Evolutionary conservation across 257 asterid genomes (phyloP).

Genomic region (Perilla frutescens): DNA sequence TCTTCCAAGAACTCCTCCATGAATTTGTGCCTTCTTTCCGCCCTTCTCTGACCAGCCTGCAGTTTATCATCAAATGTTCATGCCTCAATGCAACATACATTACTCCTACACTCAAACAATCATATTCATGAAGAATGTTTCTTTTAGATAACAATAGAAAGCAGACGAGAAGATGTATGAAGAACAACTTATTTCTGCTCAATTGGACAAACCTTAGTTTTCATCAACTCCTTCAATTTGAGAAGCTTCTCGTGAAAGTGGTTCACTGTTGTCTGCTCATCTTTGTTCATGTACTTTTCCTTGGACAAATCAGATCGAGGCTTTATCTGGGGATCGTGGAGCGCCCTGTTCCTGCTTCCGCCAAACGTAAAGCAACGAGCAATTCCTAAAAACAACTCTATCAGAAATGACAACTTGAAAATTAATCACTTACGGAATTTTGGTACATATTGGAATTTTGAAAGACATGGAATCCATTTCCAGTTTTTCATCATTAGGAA

Average conservation of each 20-base stretch:
- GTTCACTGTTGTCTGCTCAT: conserved; percentile 86
- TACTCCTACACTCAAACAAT: neutral
- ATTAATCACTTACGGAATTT: neutral
- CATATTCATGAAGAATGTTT: neutral
- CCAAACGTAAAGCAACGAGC: conserved; percentile 98
- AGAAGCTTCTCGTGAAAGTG: conserved; percentile 99
- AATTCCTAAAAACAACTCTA: conserved; percentile 58
- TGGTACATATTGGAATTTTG: neutral
- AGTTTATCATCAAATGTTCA: conserved; percentile 17
- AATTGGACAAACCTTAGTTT: conserved; percentile 63
- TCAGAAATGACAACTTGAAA: conserved; percentile 1
- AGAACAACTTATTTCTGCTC: conserved; percentile 2
- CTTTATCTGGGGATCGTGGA: conserved; percentile 73
- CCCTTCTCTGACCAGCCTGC: conserved; percentile 89
- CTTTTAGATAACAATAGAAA: neutral
- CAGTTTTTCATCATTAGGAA: neutral
- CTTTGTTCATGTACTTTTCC: conserved; percentile 87
- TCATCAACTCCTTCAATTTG: conserved; percentile 86
- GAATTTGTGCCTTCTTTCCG: conserved; percentile 85
- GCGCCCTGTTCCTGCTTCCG: conserved; percentile 77
- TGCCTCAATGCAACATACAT: conserved; percentile 1
- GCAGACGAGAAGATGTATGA: neutral
- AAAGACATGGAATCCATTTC: neutral
- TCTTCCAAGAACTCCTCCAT: conserved; percentile 85
- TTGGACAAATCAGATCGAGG: conserved; percentile 83